These are phyloP conservation scores for Ophiostoma montium DNA, from an alignment of 2,329 filamentous ascomycete species.

Conservation along the genomic window DNA sequence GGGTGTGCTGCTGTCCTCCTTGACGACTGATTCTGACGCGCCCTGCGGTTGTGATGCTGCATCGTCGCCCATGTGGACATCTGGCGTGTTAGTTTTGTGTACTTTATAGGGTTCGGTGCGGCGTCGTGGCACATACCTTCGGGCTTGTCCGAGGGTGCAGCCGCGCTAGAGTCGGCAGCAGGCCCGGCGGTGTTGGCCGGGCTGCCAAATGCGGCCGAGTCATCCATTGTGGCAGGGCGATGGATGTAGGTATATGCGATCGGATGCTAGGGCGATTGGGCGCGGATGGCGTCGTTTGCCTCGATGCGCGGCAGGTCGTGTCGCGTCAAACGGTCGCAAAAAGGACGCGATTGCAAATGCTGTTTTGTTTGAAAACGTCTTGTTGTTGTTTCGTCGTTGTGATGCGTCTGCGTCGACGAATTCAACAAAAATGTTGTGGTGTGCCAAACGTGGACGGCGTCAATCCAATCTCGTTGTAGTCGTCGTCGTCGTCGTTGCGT, in stretches of 20 bases:
- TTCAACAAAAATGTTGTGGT: no score
- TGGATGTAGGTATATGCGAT: not conserved
- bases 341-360: no score
- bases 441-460: not conserved
- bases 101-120: not conserved
- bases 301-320: no score
- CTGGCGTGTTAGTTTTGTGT: no score
- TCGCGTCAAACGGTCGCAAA: no score
- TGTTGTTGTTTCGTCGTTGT: no score
- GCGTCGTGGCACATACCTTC: not conserved
- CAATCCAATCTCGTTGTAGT: not conserved
- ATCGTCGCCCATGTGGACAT: constrained; percentile 49
- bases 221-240: not conserved
- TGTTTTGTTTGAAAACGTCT: no score
- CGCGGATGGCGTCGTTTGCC: not conserved
- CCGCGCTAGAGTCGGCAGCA: not conserved
- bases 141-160: not conserved
- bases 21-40: constrained; percentile 32
- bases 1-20: constrained; percentile 47
- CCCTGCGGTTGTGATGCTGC: constrained; percentile 12
- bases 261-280: not conserved
- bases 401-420: no score
- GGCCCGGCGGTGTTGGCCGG: not conserved
- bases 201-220: not conserved
- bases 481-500: not conserved